phyloP scores from a whole-genome alignment of 1,284 basidiomycete species.

The Leccinum pallidistipes region DNA sequence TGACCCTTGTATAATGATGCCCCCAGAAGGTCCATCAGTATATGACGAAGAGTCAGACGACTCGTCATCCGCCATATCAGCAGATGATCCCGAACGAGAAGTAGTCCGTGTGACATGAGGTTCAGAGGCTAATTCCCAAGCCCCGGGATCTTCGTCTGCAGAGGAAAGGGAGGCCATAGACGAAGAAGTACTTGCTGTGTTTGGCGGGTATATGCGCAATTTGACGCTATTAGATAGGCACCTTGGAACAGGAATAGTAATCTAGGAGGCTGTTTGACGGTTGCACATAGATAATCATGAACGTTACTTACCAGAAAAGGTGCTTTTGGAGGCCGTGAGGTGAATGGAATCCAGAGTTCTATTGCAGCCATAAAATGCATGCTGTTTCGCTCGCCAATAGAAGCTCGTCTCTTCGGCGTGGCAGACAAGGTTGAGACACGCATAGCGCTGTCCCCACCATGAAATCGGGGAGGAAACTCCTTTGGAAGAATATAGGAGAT shows the following conservation, averaged over 20 bases:
- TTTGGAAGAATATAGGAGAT: constrained; percentile 77
- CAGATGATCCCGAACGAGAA: constrained; percentile 59
- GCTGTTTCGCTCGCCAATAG: constrained; percentile 55
- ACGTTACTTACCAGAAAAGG: constrained; percentile 61
- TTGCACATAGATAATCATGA: neutral
- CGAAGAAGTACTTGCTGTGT: constrained; percentile 44
- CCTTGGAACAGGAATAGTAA: constrained; percentile 72
- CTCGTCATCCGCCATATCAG: constrained; percentile 77
- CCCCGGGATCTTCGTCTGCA: constrained; percentile 59
- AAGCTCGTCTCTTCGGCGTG: constrained; percentile 45
- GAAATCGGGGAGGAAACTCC: constrained; percentile 54
- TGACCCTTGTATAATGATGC: constrained; percentile 69
- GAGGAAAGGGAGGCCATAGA: constrained; percentile 76
- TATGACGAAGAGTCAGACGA: constrained; percentile 67
- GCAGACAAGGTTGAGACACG: constrained; percentile 38
- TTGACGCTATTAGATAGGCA: constrained; percentile 75
- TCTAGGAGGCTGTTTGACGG: constrained; percentile 39
- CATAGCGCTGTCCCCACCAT: constrained; percentile 35
- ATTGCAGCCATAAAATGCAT: constrained; percentile 77
- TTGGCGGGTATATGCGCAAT: constrained; percentile 67
- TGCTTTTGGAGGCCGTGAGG: constrained; percentile 62
- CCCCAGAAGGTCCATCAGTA: constrained; percentile 52
- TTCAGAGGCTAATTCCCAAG: constrained; percentile 77
- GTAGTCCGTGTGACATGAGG: constrained; percentile 65
- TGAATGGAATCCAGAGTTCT: constrained; percentile 70